Percentiles rank a stretch among this genome's conserved stretches.
phyloP scores from a whole-genome alignment of 225 moss, liverwort and hornwort genomes.

The Pseudoscleropodium purum region DNA sequence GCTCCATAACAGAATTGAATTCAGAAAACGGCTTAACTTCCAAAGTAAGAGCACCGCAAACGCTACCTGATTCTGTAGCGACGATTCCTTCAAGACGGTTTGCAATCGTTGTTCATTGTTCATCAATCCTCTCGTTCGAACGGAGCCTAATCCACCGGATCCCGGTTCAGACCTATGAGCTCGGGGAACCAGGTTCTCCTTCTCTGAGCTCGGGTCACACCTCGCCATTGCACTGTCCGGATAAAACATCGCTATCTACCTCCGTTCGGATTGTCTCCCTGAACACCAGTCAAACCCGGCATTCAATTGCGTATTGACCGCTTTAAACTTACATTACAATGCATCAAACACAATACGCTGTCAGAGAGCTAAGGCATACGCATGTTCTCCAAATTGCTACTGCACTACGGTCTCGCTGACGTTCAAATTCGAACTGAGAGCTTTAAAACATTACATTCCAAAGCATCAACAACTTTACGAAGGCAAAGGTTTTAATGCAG shows the following conservation, averaged over 20 bases:
- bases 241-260: conserved; percentile 17
- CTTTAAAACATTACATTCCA: neutral
- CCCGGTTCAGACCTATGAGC: conserved; percentile 28
- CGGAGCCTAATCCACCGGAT: conserved; percentile 21
- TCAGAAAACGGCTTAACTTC: neutral
- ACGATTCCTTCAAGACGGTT: conserved; percentile 39
- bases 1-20: neutral
- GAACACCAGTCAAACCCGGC: conserved; percentile 1
- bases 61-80: conserved; percentile 32
- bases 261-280: neutral
- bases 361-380: neutral
- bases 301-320: neutral
- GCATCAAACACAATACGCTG: neutral
- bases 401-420: neutral
- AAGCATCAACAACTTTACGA: neutral
- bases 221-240: conserved; percentile 25
- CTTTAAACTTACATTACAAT: neutral
- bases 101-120: conserved; percentile 29
- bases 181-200: conserved; percentile 46
- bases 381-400: neutral
- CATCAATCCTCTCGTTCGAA: conserved; percentile 29
- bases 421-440: neutral
- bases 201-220: conserved; percentile 32
- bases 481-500: neutral
- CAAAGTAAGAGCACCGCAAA: neutral